Percentiles rank a stretch among this genome's conserved stretches.
Evolutionary conservation across 306 rosid genomes (phyloP).

Genomic region (Alnus glutinosa): DNA sequence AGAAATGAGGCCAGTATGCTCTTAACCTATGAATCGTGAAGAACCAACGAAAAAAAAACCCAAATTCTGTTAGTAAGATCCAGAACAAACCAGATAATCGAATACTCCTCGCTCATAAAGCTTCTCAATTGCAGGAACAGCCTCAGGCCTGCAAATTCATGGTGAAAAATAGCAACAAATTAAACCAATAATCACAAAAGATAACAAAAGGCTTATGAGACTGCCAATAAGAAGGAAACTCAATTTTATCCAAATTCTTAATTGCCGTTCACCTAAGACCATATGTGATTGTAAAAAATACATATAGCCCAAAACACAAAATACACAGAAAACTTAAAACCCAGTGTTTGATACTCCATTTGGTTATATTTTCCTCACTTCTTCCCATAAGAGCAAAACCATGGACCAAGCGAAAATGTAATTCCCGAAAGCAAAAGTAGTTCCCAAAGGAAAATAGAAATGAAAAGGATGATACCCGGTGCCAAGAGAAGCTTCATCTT

Average conservation of each 20-base stretch:
- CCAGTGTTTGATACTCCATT: neutral
- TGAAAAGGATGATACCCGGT: conserved; percentile 39
- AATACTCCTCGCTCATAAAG: conserved; percentile 72
- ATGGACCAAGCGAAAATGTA: neutral
- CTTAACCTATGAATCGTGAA: no score
- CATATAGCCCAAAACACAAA: neutral
- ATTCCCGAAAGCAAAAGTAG: neutral
- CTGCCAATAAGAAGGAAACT: neutral
- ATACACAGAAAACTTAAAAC: neutral
- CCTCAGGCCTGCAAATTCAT: conserved; percentile 49
- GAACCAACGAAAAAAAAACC: neutral
- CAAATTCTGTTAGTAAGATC: conserved; percentile 15
- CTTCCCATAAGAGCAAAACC: neutral
- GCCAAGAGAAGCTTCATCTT: conserved; percentile 69
- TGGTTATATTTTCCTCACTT: neutral
- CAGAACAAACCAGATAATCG: conserved; percentile 76
- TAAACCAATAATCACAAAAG: neutral
- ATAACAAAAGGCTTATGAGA: neutral
- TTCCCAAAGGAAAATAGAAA: neutral
- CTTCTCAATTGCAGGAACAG: conserved; percentile 44
- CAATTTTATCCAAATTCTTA: neutral
- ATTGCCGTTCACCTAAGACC: neutral
- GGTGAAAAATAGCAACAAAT: neutral
- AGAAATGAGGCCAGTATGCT: no score
- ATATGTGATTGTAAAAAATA: neutral